Evolutionary conservation across 2,329 filamentous ascomycete species (phyloP), one percentile per base, ranked within the genome.

Genomic region (Aureobasidium uvarum): DNA sequence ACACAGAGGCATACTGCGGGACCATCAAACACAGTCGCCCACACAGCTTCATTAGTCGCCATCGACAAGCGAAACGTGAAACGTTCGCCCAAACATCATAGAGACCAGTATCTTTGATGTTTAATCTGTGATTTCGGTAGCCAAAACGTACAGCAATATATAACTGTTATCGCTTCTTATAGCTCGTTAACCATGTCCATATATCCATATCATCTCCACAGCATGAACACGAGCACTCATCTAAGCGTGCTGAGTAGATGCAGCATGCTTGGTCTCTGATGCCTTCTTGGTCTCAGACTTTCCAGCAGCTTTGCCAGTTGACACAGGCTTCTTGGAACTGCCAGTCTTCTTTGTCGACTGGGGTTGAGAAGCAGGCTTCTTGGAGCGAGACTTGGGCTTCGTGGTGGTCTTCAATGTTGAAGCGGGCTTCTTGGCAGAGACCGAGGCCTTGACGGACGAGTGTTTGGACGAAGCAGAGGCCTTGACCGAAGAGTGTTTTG

Each of bases 241-340:
- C 28, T 39, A 54, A 14, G 51, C 31, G 20, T 28, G 51, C 38
- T 31, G 54, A 23, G 54, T 59, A 16, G 55, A 33, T 20, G 55
- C n/a, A 36, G 41, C 55, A 14, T 46, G 36, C 54, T 58, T 58
- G 11, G 38, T 58, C 13, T 23, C 14, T 16, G 50, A 18, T 20
- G 52, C 13, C 38, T 45, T 58, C 54, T 58, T 43, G 54, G 20
- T 45, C 16, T 38, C 39, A 5, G 38, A 16, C 13, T 28, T 28
- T 13, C 14, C 38, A 36, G 25, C 38, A 25, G 52, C 36, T n/a
- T 56, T 39, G 20, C 39, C 23, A 25, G 54, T 58, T 16, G 54
- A 58, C 23, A 45, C 39, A 20, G 36, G n/a, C 54, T 58, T 58
- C 36, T 41, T 43, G 38, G 54, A 48, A 5, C 20, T 48, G 45